Evolutionary conservation across 306 rosid species (phyloP), one percentile per base, ranked within the genome.

Genomic region (Delonix regia): DNA sequence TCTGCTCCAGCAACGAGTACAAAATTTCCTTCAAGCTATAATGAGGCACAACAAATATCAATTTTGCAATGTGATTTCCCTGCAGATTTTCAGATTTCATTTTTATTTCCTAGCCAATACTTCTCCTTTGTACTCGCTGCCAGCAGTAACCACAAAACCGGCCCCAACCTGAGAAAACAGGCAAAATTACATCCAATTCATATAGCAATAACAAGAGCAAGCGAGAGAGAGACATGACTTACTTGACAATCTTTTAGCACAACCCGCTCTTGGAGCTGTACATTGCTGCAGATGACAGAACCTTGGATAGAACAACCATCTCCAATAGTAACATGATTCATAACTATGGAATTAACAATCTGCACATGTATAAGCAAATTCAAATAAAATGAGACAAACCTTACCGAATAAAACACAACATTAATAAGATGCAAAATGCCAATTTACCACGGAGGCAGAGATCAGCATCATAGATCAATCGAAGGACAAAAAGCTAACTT

Each of bases 191-290:
- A 73, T 28, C 62, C 82, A 30, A 73, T 78, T 57, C 83, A 81
- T 36, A 57, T 55, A 9, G 21, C 41, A 77, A 74, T 52, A 44
- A 65, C 11, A 69, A 18, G 15, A 19, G 47, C 38, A 24, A 34
- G n/a, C n/a, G 69, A 39, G 67, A 39, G 41, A 30, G 75, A 14
- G 33, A 45, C 41, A 60, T 38, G 36, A 55, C 80, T 77, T 83
- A 95, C 99, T 85, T 96, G 99, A 55, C 99, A 96, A 83, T 96
- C 98, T 90, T 85, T 93, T 63, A 96, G 83, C 18, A 85, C 89
- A 49, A 83, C 96, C 16, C 90, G 99, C 66, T 96, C 99, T 81
- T 96, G 99, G 83, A 96, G 91, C 88, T 93, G 99, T 34, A 84
- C 99, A 12, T 93, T 93, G 90, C 98, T 93, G 88, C 99, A 93